These are phyloP conservation scores for Nasturtium officinale DNA, from an alignment of 345 rosid genomes.

Conservation along the genomic window DNA sequence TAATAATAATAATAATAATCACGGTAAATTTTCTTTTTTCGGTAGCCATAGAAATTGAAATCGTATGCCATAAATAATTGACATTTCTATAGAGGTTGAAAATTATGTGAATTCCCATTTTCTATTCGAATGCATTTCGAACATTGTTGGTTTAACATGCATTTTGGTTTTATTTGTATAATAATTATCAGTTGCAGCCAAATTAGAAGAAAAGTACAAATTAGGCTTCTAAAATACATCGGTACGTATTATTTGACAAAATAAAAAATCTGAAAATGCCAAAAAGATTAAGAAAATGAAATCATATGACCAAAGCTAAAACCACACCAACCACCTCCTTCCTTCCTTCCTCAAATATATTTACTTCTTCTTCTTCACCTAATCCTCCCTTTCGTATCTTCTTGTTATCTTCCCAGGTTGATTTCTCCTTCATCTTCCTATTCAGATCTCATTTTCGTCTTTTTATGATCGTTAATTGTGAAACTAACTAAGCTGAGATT, in stretches of 20 bases:
- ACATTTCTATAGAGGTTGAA: conserved; percentile 53
- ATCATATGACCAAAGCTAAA: neutral
- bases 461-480: neutral
- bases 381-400: neutral
- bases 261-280: conserved; percentile 11
- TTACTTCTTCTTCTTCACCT: conserved; percentile 3
- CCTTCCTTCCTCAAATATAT: neutral
- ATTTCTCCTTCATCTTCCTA: neutral
- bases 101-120: conserved; percentile 47
- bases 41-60: neutral
- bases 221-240: neutral
- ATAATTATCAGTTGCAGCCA: conserved; percentile 51
- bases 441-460: conserved; percentile 16
- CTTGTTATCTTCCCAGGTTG: conserved; percentile 16
- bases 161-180: neutral
- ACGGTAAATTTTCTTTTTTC: too few species aligned
- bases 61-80: too few species aligned
- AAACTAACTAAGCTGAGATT: neutral
- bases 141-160: neutral
- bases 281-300: neutral
- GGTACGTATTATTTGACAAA: neutral
- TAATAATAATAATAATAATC: too few species aligned
- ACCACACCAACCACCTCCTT: conserved; percentile 30
- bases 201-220: neutral
- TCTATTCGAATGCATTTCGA: neutral